These are phyloP conservation scores for Verbascum thapsus DNA, from an alignment of 257 asterid species.

Conservation along the genomic window DNA sequence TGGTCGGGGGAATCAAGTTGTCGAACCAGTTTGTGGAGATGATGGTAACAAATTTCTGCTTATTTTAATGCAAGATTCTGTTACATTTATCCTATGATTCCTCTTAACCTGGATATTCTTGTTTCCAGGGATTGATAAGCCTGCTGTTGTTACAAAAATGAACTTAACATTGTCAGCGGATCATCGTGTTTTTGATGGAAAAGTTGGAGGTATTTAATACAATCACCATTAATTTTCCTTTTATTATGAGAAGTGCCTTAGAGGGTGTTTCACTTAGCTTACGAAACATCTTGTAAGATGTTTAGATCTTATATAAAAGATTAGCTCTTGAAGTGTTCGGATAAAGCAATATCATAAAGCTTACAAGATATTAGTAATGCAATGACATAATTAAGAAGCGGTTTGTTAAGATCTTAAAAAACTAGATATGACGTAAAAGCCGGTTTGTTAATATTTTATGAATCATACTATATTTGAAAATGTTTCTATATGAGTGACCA, in stretches of 20 bases:
- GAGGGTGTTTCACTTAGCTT: no score
- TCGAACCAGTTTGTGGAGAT: slow-evolving; percentile 73
- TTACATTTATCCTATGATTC: neutral
- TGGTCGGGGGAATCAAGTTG: slow-evolving; percentile 95
- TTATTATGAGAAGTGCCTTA: slow-evolving; percentile 1
- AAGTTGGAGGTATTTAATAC: slow-evolving; percentile 76
- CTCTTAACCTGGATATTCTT: slow-evolving; percentile 28
- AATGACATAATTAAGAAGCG: no score
- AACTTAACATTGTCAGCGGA: slow-evolving; percentile 86
- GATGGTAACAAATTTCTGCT: slow-evolving; percentile 58
- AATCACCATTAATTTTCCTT: slow-evolving; percentile 10
- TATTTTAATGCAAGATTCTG: slow-evolving; percentile 25
- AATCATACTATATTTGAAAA: neutral
- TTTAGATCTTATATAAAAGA: no score
- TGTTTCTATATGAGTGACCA: neutral
- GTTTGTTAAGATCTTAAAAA: no score
- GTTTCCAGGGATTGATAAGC: slow-evolving; percentile 75
- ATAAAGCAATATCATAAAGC: no score
- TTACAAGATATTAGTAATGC: no score
- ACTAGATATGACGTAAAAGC: no score
- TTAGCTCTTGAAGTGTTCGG: no score
- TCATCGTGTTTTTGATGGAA: slow-evolving; percentile 94
- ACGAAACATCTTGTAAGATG: no score
- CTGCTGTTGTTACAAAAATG: slow-evolving; percentile 83
- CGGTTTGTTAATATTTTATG: no score